These are phyloP conservation scores for Zanthoxylum bungeanum DNA, from an alignment of 345 rosid genomes.

Conservation along the genomic window DNA sequence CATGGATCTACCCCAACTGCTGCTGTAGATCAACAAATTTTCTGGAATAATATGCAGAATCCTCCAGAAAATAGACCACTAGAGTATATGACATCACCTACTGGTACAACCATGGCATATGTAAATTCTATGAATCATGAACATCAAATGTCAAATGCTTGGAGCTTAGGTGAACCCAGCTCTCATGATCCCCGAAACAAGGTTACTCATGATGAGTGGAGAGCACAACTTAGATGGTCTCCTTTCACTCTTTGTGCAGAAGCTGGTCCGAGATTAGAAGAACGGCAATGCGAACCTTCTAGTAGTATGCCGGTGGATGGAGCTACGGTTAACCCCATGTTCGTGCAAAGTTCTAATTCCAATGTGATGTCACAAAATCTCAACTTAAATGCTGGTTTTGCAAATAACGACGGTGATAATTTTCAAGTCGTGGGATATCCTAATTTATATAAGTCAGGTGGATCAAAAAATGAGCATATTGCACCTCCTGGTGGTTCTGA, in stretches of 20 bases:
- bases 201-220: slow-evolving; percentile 35
- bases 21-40: slow-evolving; percentile 53
- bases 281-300: slow-evolving; percentile 32
- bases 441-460: slow-evolving; percentile 34
- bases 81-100: slow-evolving; percentile 46
- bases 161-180: slow-evolving; percentile 52
- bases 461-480: slow-evolving; percentile 30
- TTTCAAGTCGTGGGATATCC: slow-evolving; percentile 41
- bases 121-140: slow-evolving; percentile 49
- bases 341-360: slow-evolving; percentile 41
- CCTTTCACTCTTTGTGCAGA: slow-evolving; percentile 25
- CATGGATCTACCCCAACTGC: slow-evolving; percentile 71
- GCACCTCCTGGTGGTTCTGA: slow-evolving; percentile 31
- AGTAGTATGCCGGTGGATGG: slow-evolving; percentile 29
- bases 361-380: slow-evolving; percentile 40
- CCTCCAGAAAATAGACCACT: slow-evolving; percentile 43
- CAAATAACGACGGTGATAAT: slow-evolving; percentile 40
- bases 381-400: slow-evolving; percentile 55
- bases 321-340: slow-evolving; percentile 35
- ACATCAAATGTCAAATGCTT: slow-evolving; percentile 42
- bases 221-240: slow-evolving; percentile 44
- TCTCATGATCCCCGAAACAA: slow-evolving; percentile 47
- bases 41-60: slow-evolving; percentile 60
- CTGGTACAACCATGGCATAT: slow-evolving; percentile 32
- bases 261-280: slow-evolving; percentile 44